A percentile compares a stretch with the other conserved stretches of the same genome.
Conservation (phyloP, 306 rosid species). For the Hippophae tibetana region DNA sequence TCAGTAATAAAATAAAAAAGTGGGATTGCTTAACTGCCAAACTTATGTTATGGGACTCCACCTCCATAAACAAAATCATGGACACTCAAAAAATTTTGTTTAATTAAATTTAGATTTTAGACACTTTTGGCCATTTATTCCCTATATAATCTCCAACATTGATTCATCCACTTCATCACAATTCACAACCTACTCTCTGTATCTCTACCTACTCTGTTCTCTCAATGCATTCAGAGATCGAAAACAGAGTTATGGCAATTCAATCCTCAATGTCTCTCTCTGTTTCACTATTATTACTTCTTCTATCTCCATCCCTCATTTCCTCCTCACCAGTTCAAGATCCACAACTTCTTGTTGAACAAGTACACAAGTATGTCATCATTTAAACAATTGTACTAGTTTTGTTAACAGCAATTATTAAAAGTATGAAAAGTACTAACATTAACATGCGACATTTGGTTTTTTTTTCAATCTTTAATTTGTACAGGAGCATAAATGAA, state of each 20-base stretch:
- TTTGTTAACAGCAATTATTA: background rate
- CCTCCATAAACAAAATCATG: conserved; percentile 18
- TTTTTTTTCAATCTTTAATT: background rate
- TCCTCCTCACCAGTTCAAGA: conserved; percentile 52
- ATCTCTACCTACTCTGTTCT: conserved; percentile 10
- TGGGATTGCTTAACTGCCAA: conserved; percentile 19
- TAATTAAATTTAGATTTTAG: conserved; percentile 10
- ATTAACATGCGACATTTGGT: background rate
- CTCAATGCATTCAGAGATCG: background rate
- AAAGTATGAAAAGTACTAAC: background rate
- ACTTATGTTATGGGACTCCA: conserved; percentile 17
- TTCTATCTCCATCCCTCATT: conserved; percentile 31
- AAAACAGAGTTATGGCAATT: conserved; percentile 40
- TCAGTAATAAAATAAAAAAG: background rate
- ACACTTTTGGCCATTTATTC: conserved; percentile 18
- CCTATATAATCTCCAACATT: conserved; percentile 34
- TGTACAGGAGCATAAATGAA: conserved; percentile 58
- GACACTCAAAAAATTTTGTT: conserved; percentile 6
- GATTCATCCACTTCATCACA: conserved; percentile 30
- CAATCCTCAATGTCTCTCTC: conserved; percentile 25
- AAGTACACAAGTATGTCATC: conserved; percentile 50
- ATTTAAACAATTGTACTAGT: background rate
- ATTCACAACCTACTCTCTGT: background rate
- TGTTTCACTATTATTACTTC: conserved; percentile 18
- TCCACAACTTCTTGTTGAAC: conserved; percentile 49